Evolutionary conservation across 495 filamentous ascomycete species (phyloP).

Genomic region (Aspergillus cristatus): DNA sequence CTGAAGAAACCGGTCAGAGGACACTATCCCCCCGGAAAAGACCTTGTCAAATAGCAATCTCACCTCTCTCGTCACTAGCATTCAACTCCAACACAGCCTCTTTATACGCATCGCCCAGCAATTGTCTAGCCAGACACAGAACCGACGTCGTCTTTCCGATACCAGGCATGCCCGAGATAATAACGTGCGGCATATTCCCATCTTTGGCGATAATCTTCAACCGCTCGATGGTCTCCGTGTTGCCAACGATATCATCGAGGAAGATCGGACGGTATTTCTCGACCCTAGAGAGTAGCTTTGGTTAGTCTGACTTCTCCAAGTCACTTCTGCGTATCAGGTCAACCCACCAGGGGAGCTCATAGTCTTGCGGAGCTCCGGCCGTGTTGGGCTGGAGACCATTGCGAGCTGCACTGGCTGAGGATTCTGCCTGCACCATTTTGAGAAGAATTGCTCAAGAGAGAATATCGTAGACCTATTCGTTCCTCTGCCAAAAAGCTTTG

Average conservation of each 20-base stretch:
- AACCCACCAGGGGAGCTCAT: slow-evolving; percentile 85
- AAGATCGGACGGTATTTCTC: slow-evolving; percentile 95
- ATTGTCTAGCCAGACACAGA: slow-evolving; percentile 82
- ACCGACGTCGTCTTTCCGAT: slow-evolving; percentile 99
- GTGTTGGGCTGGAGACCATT: slow-evolving; percentile 56
- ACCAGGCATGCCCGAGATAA: slow-evolving; percentile 98
- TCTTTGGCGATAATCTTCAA: slow-evolving; percentile 98
- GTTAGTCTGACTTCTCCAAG: neutral
- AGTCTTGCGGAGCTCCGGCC: slow-evolving; percentile 52
- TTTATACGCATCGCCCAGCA: slow-evolving; percentile 91
- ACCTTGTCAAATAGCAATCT: neutral
- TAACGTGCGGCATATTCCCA: slow-evolving; percentile 98
- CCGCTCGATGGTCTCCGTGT: slow-evolving; percentile 93
- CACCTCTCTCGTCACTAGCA: slow-evolving; percentile 88
- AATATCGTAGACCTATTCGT: too few species aligned
- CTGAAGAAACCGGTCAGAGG: slow-evolving; percentile 26
- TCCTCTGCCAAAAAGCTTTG: too few species aligned
- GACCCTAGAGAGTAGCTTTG: slow-evolving; percentile 54
- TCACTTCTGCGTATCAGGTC: slow-evolving; percentile 2
- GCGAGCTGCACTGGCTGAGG: slow-evolving; percentile 63
- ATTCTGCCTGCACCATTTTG: slow-evolving; percentile 54
- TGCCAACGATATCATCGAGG: slow-evolving; percentile 95
- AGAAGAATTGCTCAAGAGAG: too few species aligned
- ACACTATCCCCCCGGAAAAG: neutral
- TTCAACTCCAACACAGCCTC: slow-evolving; percentile 96